Base-by-base conservation (phyloP, 805 yeast species). In the Candida germanica region DNA sequence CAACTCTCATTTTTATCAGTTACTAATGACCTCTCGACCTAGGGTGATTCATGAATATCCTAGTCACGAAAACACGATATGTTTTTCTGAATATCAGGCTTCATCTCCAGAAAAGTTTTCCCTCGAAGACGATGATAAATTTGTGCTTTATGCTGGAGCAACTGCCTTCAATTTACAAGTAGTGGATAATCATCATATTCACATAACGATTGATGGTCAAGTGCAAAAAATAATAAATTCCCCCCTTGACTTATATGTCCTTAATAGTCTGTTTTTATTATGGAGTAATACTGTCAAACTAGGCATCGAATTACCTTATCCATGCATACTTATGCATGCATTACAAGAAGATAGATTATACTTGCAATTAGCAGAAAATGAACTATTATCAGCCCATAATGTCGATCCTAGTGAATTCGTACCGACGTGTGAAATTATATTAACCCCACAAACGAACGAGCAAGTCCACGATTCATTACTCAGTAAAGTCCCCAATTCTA, bases 141-240 rank as follows among this genome's bases (percentile, higher is more conserved):
- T 58, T 39, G 65, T 69, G 26, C 45, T 69, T n/a, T 58, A 63
- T 39, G 69, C 62, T 6, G 73, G 71, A 4, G 68, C 67, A 3
- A 11, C 27, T 6, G 5, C 6, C 5, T 53, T 38, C 32, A 8
- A 26, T 28, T 18, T 51, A n/a, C 9, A 25, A 12, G 20, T 61
- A 13, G 26, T 42, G 14, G 35, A 43, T 20, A 49, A 50, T 26
- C 46, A 49, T 5, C 6, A 33, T 3, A 33, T 52, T 3, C 25
- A 16, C n/a, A 29, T 53, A 14, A 35, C 9, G 3, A 9, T 35
- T 3, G 11, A 22, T 15, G 24, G 20, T 14, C 15, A 30, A 11
- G 19, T 36, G 29, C 24, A 28, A 14, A 24, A 29, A 5, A 14
- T 36, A 3, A 7, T 16, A 18, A 11, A 28, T 5, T 10, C 9